Conservation (phyloP, 768 basidiomycete species). For the Rhodotorula kratochvilovae region DNA sequence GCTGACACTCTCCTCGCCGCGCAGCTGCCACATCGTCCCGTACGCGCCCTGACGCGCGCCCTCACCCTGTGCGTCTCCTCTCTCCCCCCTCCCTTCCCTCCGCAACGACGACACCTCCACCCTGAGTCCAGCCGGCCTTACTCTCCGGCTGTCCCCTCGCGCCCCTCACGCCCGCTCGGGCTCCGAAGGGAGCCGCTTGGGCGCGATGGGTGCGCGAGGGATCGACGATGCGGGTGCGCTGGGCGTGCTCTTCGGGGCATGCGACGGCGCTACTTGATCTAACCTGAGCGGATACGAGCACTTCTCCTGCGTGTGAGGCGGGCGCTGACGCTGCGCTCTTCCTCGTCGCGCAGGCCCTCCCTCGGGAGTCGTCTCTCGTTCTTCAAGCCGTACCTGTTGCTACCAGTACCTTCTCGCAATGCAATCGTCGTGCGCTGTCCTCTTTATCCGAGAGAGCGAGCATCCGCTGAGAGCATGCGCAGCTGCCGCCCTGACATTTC, state of each 20-base stretch:
- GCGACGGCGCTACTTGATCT: conserved; percentile 32
- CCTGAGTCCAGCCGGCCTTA: conserved; percentile 22
- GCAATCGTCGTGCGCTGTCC: too few species aligned
- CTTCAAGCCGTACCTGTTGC: too few species aligned
- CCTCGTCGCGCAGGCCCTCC: background rate
- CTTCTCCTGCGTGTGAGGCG: too few species aligned
- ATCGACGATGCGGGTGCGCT: background rate
- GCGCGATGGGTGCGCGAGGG: too few species aligned
- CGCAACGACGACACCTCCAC: conserved; percentile 11
- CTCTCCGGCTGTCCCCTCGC: background rate
- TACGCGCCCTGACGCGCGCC: background rate
- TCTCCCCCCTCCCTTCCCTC: background rate
- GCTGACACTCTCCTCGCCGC: background rate
- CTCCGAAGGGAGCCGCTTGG: background rate
- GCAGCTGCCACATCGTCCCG: conserved; percentile 32
- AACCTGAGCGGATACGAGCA: conserved; percentile 22
- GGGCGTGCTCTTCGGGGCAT: background rate
- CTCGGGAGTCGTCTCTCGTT: too few species aligned
- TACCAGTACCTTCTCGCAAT: too few species aligned
- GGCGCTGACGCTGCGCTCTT: background rate
- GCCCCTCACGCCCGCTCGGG: background rate
- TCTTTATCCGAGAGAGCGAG: too few species aligned
- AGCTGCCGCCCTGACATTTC: too few species aligned
- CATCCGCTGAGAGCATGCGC: too few species aligned
- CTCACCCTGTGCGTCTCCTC: background rate